A percentile compares a stretch with the other conserved stretches of the same genome.
Evolutionary conservation across 192 early-diverging fungal species (phyloP).

Genomic region (Obelidium mucronatum): DNA sequence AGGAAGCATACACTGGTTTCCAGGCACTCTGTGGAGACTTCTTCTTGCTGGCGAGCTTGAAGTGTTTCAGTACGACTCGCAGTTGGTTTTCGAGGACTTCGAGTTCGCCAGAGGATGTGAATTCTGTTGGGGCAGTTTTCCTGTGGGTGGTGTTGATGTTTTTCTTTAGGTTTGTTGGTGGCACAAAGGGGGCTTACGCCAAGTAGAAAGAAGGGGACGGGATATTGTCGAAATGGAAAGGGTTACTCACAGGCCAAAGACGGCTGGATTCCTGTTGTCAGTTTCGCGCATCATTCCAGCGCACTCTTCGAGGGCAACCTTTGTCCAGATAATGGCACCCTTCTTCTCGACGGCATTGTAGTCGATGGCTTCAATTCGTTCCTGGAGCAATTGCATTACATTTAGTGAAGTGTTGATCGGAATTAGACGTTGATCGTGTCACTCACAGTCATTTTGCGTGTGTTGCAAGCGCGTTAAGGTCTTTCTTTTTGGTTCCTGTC

Average conservation of each 20-base stretch:
- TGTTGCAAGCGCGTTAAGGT: no score
- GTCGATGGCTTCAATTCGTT: background rate
- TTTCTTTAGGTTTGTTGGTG: no score
- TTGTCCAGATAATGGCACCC: background rate
- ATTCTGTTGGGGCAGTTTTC: background rate
- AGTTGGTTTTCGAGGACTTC: conserved; percentile 32
- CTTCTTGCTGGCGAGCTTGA: conserved; percentile 31
- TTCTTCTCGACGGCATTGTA: background rate
- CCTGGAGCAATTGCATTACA: no score
- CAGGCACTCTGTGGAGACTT: conserved; percentile 37
- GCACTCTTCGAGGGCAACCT: background rate
- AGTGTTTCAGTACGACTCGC: conserved; percentile 14
- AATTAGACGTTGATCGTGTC: no score
- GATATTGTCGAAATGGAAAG: no score
- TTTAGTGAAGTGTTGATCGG: no score
- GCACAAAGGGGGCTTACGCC: background rate
- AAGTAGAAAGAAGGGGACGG: background rate
- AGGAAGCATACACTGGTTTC: conserved; percentile 33
- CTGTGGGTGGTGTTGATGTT: background rate
- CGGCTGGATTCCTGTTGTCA: background rate
- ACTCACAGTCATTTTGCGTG: no score
- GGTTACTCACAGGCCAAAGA: background rate
- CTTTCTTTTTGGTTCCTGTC: no score
- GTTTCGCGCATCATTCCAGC: background rate
- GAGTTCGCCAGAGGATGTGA: background rate